phyloP scores from a whole-genome alignment of 1,139 yeast genomes.

The Chernovozyma aurita region DNA sequence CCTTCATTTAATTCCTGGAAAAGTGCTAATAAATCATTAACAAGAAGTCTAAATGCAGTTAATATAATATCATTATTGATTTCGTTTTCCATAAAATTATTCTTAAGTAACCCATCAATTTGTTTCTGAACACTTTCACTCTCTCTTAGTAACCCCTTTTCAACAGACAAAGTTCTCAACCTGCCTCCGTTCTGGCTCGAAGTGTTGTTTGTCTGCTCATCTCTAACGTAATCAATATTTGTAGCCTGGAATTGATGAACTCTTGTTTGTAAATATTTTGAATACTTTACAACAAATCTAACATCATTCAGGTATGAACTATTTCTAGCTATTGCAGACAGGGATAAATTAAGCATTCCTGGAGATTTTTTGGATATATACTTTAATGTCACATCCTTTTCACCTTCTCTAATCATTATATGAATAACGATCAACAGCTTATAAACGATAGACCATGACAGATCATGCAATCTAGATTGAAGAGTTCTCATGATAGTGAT shows the following conservation, averaged over 20 bases:
- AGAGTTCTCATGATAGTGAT: slow-evolving; percentile 65
- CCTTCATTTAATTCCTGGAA: slow-evolving; percentile 94
- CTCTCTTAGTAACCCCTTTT: slow-evolving; percentile 80
- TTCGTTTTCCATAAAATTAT: slow-evolving; percentile 71
- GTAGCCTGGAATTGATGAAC: slow-evolving; percentile 66
- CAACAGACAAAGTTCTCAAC: slow-evolving; percentile 59
- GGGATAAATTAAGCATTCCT: slow-evolving; percentile 47
- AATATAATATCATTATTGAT: slow-evolving; percentile 65
- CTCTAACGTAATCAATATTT: slow-evolving; percentile 73
- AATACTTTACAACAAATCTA: slow-evolving; percentile 61
- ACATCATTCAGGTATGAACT: slow-evolving; percentile 47
- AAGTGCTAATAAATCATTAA: slow-evolving; percentile 76
- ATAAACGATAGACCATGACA: slow-evolving; percentile 88
- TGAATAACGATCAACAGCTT: slow-evolving; percentile 82
- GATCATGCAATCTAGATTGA: slow-evolving; percentile 58
- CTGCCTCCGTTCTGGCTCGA: slow-evolving; percentile 54
- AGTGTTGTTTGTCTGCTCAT: slow-evolving; percentile 49
- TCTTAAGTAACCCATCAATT: slow-evolving; percentile 69
- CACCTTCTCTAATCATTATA: slow-evolving; percentile 92
- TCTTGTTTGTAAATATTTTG: slow-evolving; percentile 64
- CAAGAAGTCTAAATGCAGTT: slow-evolving; percentile 81
- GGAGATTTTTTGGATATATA: slow-evolving; percentile 56
- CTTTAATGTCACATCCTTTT: slow-evolving; percentile 59
- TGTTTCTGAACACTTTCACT: slow-evolving; percentile 82
- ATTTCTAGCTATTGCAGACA: slow-evolving; percentile 26